phyloP scores from a whole-genome alignment of 2,329 filamentous ascomycete species.

The Colletotrichum lini region DNA sequence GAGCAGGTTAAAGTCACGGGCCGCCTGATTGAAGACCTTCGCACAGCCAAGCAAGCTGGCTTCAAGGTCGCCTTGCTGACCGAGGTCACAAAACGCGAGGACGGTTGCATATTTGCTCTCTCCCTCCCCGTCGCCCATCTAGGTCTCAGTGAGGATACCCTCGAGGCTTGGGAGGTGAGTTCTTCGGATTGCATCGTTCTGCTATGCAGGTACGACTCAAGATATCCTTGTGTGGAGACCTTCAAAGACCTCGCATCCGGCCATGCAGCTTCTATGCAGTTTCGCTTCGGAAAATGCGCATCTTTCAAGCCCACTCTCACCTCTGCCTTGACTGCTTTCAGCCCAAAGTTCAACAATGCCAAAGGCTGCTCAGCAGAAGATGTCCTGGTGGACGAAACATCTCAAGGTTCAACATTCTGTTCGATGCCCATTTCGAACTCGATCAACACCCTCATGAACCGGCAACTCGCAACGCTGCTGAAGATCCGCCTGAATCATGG shows the following conservation, averaged over 20 bases:
- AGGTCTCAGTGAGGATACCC: conserved; percentile 79
- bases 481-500: conserved; percentile 59
- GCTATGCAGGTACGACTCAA: conserved; percentile 74
- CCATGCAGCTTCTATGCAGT: conserved; percentile 57
- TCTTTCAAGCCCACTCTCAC: conserved; percentile 77
- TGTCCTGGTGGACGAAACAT: background rate
- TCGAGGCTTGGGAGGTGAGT: conserved; percentile 82
- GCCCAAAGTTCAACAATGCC: conserved; percentile 38
- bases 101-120: conserved; percentile 70
- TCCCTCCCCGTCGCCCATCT: conserved; percentile 80
- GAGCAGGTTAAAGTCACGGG: conserved; percentile 46
- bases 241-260: conserved; percentile 59
- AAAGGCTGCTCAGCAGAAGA: conserved; percentile 1
- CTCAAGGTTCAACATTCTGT: conserved; percentile 55
- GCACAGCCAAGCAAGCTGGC: conserved; percentile 72
- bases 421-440: conserved; percentile 80
- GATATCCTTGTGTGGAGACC: conserved; percentile 73
- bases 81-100: conserved; percentile 54
- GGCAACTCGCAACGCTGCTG: conserved; percentile 74
- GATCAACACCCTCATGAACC: conserved; percentile 77
- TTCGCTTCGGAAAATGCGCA: conserved; percentile 80
- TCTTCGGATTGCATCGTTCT: conserved; percentile 79
- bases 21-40: conserved; percentile 69
- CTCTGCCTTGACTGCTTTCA: conserved; percentile 69
- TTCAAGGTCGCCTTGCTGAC: conserved; percentile 78